phyloP scores from a whole-genome alignment of 805 yeast species.

The Brettanomyces custersianus region DNA sequence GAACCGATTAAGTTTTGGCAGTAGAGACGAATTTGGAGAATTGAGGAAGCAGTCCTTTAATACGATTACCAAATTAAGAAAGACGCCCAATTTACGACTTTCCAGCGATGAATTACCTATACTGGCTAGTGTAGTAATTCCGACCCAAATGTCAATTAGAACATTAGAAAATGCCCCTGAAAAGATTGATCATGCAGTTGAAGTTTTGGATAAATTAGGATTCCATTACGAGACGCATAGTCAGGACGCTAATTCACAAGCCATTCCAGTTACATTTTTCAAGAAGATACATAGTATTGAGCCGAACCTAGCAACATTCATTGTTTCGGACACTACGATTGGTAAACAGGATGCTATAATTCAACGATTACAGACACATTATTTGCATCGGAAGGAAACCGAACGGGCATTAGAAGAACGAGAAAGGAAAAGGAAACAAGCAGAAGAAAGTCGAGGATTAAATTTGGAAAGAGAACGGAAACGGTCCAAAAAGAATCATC shows the following conservation, averaged over 20 bases:
- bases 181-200: not conserved
- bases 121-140: conserved; percentile 7
- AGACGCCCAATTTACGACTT: not conserved
- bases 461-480: conserved; percentile 10
- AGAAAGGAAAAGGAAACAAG: conserved; percentile 10
- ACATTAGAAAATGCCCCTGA: not conserved
- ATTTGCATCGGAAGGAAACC: not conserved
- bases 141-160: not conserved
- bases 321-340: not conserved
- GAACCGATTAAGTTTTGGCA: conserved; percentile 11
- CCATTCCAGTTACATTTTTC: not conserved
- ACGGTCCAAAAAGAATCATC: conserved; percentile 4
- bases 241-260: not conserved
- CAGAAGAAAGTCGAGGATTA: conserved; percentile 1
- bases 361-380: not conserved
- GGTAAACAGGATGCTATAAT: not conserved
- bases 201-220: not conserved
- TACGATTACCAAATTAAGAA: conserved; percentile 9
- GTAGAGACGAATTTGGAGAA: conserved; percentile 35
- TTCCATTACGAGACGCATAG: not conserved
- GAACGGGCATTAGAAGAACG: not conserved
- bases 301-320: not conserved
- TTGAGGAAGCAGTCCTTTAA: conserved; percentile 25
- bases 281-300: not conserved
- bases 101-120: conserved; percentile 18